Evolutionary conservation across 1,139 yeast species (phyloP), one percentile per base, ranked within the genome.

Genomic region (Nadsonia starkeyi-henricii): DNA sequence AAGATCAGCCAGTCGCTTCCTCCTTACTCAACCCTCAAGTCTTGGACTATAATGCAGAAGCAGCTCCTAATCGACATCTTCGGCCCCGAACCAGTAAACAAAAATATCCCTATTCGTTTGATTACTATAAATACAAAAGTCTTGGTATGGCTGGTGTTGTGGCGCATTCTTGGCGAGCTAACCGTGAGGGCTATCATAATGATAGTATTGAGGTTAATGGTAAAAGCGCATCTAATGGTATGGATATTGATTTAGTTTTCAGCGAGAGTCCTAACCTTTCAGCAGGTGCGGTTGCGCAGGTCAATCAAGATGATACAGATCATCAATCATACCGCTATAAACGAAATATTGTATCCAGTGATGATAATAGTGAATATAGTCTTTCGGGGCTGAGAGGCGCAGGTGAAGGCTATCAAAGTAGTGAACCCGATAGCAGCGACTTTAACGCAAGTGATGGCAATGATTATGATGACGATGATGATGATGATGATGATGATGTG

Each of bases 341-440:
- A 33, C 15, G 39, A 33, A 33, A 33, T 33, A 33, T 33, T n/a
- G 39, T 33, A 15, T 33, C 39, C 15, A 33, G 39, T 33, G 39
- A 33, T 33, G 39, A 33, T 33, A 15, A 33, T 33, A n/a, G 17
- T n/a, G 39, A 33, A n/a, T 33, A 33, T 33, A n/a, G 12, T 13
- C 39, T n/a, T 12, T 33, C 17, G 17, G 17, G 4, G 39, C 39
- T 33, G 12, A n/a, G 20, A 13, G 43, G 15, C 21, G 26, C 65
- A 66, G 28, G 28, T 23, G 28, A 23, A 9, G 28, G 9, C 9
- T 23, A 23, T 23, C 9, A 5, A 9, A 23, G 28, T 23, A 23
- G 28, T 9, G 28, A 23, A 5, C 28, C 28, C 28, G 28, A 23
- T 23, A 23, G 8, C 28, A 23, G 28, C 9, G 28, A 23, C 8